Conservation (phyloP, 2,329 filamentous ascomycete genomes). For the Oidium heveae region DNA sequence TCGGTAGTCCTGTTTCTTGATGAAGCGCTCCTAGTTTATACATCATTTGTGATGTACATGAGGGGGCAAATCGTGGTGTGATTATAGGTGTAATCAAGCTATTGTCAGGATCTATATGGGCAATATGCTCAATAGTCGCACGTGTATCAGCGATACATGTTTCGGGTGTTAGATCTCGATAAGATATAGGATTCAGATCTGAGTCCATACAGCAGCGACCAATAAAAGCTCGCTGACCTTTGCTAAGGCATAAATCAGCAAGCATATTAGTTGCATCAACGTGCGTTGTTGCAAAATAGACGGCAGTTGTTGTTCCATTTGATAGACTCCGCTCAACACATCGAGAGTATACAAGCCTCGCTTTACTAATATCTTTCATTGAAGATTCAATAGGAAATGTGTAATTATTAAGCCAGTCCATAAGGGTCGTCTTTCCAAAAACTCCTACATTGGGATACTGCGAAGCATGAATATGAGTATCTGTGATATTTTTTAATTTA, state of each 20-base stretch:
- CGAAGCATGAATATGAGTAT: slow-evolving; percentile 85
- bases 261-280: slow-evolving; percentile 77
- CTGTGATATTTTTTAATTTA: slow-evolving; percentile 18
- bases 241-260: slow-evolving; percentile 51
- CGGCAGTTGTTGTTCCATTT: slow-evolving; percentile 76
- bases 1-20: slow-evolving; percentile 32
- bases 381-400: slow-evolving; percentile 83
- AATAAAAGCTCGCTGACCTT: slow-evolving; percentile 73
- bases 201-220: slow-evolving; percentile 90
- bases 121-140: slow-evolving; percentile 38
- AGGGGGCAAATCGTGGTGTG: slow-evolving; percentile 45
- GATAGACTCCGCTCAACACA: slow-evolving; percentile 59
- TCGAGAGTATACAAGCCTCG: slow-evolving; percentile 47
- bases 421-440: slow-evolving; percentile 76
- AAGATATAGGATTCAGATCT: slow-evolving; percentile 46
- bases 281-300: slow-evolving; percentile 86
- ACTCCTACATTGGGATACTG: slow-evolving; percentile 90
- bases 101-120: slow-evolving; percentile 35
- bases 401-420: slow-evolving; percentile 84
- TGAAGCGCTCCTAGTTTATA: slow-evolving; percentile 37
- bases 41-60: slow-evolving; percentile 35
- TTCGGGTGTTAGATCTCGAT: slow-evolving; percentile 45
- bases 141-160: slow-evolving; percentile 29
- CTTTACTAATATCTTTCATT: slow-evolving; percentile 35
- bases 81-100: slow-evolving; percentile 53